These are phyloP conservation scores for Geosmithia flava DNA, from an alignment of 2,329 filamentous ascomycete species.

Conservation along the genomic window DNA sequence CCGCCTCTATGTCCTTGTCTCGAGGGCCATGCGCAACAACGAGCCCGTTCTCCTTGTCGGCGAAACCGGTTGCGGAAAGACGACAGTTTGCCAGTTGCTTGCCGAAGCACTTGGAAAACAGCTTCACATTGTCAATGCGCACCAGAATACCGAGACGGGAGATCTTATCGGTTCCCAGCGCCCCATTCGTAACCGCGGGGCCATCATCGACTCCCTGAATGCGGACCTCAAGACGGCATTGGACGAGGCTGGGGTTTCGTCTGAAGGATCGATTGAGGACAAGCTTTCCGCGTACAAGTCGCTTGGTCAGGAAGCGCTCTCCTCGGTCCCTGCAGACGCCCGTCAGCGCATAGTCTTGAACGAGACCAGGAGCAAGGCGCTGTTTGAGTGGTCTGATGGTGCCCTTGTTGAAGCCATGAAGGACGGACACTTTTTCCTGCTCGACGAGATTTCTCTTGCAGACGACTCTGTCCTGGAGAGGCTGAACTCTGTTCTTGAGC, in stretches of 20 bases:
- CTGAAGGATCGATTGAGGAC: constrained; percentile 33
- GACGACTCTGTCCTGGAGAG: constrained; percentile 96
- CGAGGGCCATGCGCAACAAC: constrained; percentile 73
- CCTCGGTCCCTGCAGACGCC: constrained; percentile 35
- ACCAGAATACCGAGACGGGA: constrained; percentile 96
- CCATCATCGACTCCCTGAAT: constrained; percentile 53
- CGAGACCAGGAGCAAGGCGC: constrained; percentile 57
- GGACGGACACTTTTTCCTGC: constrained; percentile 75
- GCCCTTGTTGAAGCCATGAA: constrained; percentile 92
- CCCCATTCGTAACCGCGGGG: constrained; percentile 74
- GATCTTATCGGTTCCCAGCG: constrained; percentile 94
- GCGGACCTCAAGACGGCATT: constrained; percentile 44
- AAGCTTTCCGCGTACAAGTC: constrained; percentile 44
- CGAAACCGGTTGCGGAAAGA: constrained; percentile 97
- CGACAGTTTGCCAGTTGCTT: constrained; percentile 85
- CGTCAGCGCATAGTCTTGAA: constrained; percentile 32
- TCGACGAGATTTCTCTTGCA: constrained; percentile 95
- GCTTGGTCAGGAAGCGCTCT: constrained; percentile 31
- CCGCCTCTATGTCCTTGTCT: constrained; percentile 79
- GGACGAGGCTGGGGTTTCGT: constrained; percentile 22
- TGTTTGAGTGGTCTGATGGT: constrained; percentile 96
- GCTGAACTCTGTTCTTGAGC: constrained; percentile 91
- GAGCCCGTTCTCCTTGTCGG: constrained; percentile 92
- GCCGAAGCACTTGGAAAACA: constrained; percentile 67
- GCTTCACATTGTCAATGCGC: constrained; percentile 86